Evolutionary conservation across 345 rosid genomes (phyloP), one percentile per base, ranked within the genome.

Genomic region (Stellera chamaejasme): DNA sequence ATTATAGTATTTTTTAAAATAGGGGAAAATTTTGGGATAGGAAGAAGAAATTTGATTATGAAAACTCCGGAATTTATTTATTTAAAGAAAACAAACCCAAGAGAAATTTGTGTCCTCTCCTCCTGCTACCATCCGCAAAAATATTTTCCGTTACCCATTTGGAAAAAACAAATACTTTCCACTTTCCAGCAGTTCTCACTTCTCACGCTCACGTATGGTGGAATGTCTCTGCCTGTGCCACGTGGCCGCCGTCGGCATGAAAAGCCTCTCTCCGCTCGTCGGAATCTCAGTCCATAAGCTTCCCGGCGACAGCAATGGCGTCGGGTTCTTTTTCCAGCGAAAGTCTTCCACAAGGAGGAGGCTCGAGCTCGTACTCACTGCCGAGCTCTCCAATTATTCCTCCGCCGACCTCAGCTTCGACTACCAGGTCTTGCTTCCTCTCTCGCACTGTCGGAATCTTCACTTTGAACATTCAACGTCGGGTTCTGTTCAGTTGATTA

Each of bases 371-470:
- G 76, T 71, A 42, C 82, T 75, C 43, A 64, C 61, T 11, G 96
- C 96, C 55, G 87, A 79, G 65, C 66, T 82, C 13, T 82, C 90
- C 45, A 69, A 75, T 66, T 67, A 81, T 3, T 80, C 80, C 73
- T 71, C 90, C 49, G 64, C 66, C 13, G 74, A 70, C 71, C 65
- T 76, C 45, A 89, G 83, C 48, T 76, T 83, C 79, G 90, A 88
- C 63, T 90, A 89, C 67, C 84, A 83, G 96, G 96, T 87, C 12
- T 58, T 49, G 13, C 55, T 56, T 54, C 52, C 55, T 26, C 43
- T 54, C 1, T 42, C 50, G 45, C 23, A 10, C 45, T 59, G 15
- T 12, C 28, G 13, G 7, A 32, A 32, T 32, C 39, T 32, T 32
- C 39, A 32, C 39, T 32, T 32, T 32, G 9, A 8, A 32, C 39